Evolutionary conservation across 2,329 filamentous ascomycete species (phyloP).

Genomic region (Sarocladium strictum): DNA sequence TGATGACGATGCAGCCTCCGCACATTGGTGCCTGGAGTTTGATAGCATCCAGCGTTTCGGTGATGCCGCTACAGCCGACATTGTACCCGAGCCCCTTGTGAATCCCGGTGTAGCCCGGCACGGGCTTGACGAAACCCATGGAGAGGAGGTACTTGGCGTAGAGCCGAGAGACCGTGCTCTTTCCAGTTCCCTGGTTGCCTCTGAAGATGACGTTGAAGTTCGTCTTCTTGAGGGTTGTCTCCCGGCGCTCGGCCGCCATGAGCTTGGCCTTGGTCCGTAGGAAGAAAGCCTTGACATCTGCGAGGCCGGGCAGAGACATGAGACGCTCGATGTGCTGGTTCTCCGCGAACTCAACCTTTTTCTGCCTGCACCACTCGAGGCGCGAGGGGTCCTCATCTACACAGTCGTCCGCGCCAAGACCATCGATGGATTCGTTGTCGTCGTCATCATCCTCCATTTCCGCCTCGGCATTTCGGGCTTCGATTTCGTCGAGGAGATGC

Average conservation of each 20-base stretch:
- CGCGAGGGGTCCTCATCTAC: conserved; percentile 35
- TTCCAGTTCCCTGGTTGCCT: conserved; percentile 34
- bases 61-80: conserved; percentile 20
- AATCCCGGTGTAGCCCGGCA: conserved; percentile 38
- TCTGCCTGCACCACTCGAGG: conserved; percentile 27
- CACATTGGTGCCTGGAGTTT: conserved; percentile 20
- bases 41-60: conserved; percentile 34
- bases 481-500: conserved; percentile 23
- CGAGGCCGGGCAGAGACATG: conserved; percentile 58
- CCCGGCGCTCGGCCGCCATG: conserved; percentile 44
- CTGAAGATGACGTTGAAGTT: conserved; percentile 25
- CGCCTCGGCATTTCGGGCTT: conserved; percentile 12
- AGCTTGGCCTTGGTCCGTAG: conserved; percentile 36
- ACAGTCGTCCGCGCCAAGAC: conserved; percentile 22
- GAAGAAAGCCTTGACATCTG: conserved; percentile 54
- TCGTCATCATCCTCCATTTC: conserved; percentile 16
- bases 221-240: conserved; percentile 39
- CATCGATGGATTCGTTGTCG: conserved; percentile 23
- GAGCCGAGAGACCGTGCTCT: conserved; percentile 53
- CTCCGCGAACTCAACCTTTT: conserved; percentile 39
- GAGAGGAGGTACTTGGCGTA: conserved; percentile 46
- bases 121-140: conserved; percentile 14
- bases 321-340: conserved; percentile 53
- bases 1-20: conserved; percentile 16
- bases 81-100: conserved; percentile 21